Base-by-base conservation (phyloP, 306 rosid species). In the Astragalus membranaceus region DNA sequence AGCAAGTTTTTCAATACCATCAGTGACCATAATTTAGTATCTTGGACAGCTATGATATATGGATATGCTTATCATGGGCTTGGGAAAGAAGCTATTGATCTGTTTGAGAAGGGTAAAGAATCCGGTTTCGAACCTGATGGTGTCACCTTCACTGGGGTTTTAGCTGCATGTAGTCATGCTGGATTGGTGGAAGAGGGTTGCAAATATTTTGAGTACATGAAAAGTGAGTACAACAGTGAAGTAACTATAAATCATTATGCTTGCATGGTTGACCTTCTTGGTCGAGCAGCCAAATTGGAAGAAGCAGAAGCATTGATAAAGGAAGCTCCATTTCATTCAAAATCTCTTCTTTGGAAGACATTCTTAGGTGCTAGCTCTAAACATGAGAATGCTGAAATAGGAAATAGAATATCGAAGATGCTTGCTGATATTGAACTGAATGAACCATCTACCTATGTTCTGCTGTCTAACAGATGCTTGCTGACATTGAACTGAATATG, bases 31-130 rank as follows among this genome's bases (percentile, higher is more conserved):
- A 82, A 82, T 70, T 46, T 78, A 58, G 81, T 82, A 41, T 74
- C 78, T 62, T 82, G 78, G 83, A 82, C 86, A n/a, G 52, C 86
- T 30, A 74, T 82, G 86, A 78, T 82, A 65, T 82, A 79, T 51
- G 83, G 83, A 13, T 78, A 82, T 52, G 86, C 86, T 70, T 78
- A 69, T 74, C 69, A 82, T 42, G 86, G 86, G 60, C 78, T 75
- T 59, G 86, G 80, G 3, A 70, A 56, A 49, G 86, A 78, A 76
- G 76, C 83, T 64, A 58, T 78, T 66, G 75, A 75, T 41, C 73
- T 82, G 76, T 82, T 78, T 54, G 58, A 74, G 52, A 55, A 43
- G 55, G 79, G 79, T 64, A 51, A 36, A 69, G 78, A 78, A 82
- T 74, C 58, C 32, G 80, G 83, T 29, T 52, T 78, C 67, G 73